These are phyloP conservation scores for Saraca asoca DNA, from an alignment of 331 rosid species.

Conservation along the genomic window DNA sequence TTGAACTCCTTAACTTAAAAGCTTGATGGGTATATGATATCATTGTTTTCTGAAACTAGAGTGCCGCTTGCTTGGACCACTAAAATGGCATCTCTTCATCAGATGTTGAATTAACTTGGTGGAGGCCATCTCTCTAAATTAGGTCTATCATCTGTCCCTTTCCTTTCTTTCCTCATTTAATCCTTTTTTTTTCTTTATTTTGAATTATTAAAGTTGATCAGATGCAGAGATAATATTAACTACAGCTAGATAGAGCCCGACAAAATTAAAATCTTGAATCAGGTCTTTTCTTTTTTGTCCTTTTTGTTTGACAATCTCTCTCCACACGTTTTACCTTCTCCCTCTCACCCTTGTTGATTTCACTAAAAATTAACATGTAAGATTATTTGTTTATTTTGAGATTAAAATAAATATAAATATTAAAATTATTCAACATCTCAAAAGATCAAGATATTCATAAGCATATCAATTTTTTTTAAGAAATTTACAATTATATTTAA, in stretches of 20 bases:
- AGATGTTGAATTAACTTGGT: constrained; percentile 49
- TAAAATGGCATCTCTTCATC: constrained; percentile 55
- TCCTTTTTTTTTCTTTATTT: not conserved
- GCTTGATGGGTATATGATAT: constrained; percentile 51
- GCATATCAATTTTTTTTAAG: no score
- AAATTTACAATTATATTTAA: no score
- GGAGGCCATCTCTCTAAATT: constrained; percentile 37
- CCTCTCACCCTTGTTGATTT: no score
- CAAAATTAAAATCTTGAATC: no score
- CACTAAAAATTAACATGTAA: no score
- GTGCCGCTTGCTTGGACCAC: constrained; percentile 54
- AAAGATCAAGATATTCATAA: no score
- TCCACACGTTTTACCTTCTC: not conserved
- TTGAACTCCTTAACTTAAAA: constrained; percentile 55
- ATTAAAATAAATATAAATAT: no score
- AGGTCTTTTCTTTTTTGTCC: not conserved
- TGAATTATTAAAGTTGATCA: no score
- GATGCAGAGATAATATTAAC: no score
- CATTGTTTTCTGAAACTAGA: constrained; percentile 56
- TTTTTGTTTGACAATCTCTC: not conserved
- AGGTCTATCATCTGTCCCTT: constrained; percentile 21
- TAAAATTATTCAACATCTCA: no score
- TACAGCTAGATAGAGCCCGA: no score
- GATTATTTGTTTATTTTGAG: no score
- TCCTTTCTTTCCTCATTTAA: not conserved